Base-by-base conservation (phyloP, 306 rosid genomes). In the Carpinus viminea region DNA sequence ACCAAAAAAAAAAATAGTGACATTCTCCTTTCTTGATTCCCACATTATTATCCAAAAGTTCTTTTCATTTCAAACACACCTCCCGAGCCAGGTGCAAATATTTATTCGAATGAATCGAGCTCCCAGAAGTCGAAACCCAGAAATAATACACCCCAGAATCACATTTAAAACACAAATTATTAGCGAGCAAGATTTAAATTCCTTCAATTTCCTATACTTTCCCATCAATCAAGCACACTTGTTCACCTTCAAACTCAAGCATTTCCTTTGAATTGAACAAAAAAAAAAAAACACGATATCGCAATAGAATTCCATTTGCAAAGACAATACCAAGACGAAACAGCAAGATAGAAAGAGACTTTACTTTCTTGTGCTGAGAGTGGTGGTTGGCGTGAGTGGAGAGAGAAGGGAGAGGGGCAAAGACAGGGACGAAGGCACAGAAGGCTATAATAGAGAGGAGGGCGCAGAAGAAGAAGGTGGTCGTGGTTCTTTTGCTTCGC, bases 391-490 rank as follows among this genome's bases (percentile, higher is more conserved):
- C 9, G 72, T 41, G 28, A 66, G 72, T 41, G 72, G 72, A 41
- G 13, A 68, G 51, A 68, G 72, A 68, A 41, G 72, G 72, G 48
- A 68, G 51, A 68, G 52, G 72, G 41, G 72, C 52, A 68, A 68
- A 68, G 28, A n/a, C 72, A 68, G 72, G 72, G 52, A 68, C 51
- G 51, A 68, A 41, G 51, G 72, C 51, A 41, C 72, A 68, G 18
- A 68, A 41, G 28, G 51, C 72, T 18, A 68, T 4, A 2, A 68
- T 41, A 41, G 72, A 4, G 8, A 68, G 13, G 12, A 68, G 5
- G 16, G 17, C 7, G 52, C n/a, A 68, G 72, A 68, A 41, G 48
- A 66, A 10, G 72, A 41, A 68, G 48, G 52, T n/a, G 16, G 50
- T 68, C 48, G 51, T 68, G 72, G 48, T 38, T 18, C 72, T 4